phyloP scores from a whole-genome alignment of 1,139 yeast species.

The Lodderomyces margitis region DNA sequence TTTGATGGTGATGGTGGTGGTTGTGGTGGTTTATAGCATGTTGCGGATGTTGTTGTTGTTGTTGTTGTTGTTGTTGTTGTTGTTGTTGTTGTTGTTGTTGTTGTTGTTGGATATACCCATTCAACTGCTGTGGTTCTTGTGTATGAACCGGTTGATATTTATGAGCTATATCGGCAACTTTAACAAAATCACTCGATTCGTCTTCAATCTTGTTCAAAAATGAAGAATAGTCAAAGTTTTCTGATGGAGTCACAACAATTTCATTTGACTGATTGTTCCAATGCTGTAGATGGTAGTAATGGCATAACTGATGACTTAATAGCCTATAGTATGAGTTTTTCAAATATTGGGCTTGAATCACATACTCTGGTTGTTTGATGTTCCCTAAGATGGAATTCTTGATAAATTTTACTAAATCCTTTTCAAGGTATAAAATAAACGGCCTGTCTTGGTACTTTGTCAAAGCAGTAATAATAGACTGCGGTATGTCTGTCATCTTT shows the following conservation, averaged over 20 bases:
- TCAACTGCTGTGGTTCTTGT: slow-evolving; percentile 6
- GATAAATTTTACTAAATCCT: slow-evolving; percentile 41
- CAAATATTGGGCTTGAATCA: slow-evolving; percentile 32
- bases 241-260: slow-evolving; percentile 25
- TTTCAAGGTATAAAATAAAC: slow-evolving; percentile 55
- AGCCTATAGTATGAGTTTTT: slow-evolving; percentile 68
- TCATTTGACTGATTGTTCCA: slow-evolving; percentile 27
- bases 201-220: slow-evolving; percentile 12
- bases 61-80: slow-evolving; percentile 1
- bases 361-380: slow-evolving; percentile 16
- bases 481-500: slow-evolving; percentile 17
- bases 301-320: slow-evolving; percentile 66
- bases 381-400: slow-evolving; percentile 13
- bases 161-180: slow-evolving; percentile 14
- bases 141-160: slow-evolving; percentile 12
- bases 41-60: slow-evolving; percentile 2
- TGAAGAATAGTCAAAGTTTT: slow-evolving; percentile 19
- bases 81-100: neutral
- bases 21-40: neutral
- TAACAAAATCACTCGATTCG: slow-evolving; percentile 11
- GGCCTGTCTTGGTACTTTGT: slow-evolving; percentile 48
- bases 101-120: neutral
- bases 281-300: slow-evolving; percentile 52
- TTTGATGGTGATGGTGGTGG: neutral
- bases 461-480: slow-evolving; percentile 34